phyloP scores from a whole-genome alignment of 768 basidiomycete genomes.

The Pleurotus cornucopiae region DNA sequence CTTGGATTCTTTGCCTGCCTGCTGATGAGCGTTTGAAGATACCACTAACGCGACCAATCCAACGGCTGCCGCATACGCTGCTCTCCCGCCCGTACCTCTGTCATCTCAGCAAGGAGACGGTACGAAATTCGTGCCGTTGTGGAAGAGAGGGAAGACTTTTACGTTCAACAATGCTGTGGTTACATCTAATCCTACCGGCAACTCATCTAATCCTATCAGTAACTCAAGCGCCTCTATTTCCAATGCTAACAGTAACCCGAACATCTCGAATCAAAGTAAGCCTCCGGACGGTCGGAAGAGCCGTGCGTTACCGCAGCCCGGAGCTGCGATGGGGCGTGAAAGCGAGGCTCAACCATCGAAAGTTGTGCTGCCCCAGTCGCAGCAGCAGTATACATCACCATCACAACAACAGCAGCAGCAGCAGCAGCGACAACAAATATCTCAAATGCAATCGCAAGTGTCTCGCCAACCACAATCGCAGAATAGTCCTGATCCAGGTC shows the following conservation, averaged over 20 bases:
- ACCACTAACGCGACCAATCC: neutral
- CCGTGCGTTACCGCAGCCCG: conserved; percentile 3
- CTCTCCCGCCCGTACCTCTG: neutral
- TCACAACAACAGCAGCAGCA: no score
- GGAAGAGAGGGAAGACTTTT: conserved; percentile 30
- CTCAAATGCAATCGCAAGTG: neutral
- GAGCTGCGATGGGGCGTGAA: neutral
- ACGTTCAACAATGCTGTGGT: neutral
- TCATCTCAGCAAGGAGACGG: neutral
- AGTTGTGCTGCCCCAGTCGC: no score
- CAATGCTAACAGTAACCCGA: neutral
- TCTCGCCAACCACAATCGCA: neutral
- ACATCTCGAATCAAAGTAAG: neutral
- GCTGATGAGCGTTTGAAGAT: neutral
- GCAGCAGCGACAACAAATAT: neutral
- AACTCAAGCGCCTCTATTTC: neutral
- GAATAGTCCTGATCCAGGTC: neutral
- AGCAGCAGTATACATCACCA: no score
- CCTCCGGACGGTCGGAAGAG: neutral
- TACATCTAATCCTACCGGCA: neutral
- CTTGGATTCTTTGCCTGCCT: neutral
- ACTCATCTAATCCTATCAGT: neutral
- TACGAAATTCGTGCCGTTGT: conserved; percentile 35
- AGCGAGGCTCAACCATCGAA: no score
- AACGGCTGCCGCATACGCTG: neutral